Percentiles rank a stretch among this genome's conserved stretches.
These are phyloP conservation scores for Pseudognaphalium luteoalbum DNA, from an alignment of 129 eudicot genomes.

Conservation along the genomic window DNA sequence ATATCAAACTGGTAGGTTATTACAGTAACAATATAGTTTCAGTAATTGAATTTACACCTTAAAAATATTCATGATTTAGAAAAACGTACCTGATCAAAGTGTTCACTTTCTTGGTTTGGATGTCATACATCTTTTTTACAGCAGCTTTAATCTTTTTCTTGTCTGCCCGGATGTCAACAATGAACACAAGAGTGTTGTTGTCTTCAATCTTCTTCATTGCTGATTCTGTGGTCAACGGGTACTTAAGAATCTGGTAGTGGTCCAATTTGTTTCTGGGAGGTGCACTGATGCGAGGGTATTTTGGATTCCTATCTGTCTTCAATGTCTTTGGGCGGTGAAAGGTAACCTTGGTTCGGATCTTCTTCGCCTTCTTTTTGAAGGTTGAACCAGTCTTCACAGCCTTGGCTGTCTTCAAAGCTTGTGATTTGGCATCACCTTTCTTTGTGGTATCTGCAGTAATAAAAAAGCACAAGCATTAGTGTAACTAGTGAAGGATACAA, in stretches of 20 bases:
- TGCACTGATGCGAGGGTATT: slow-evolving; percentile 76
- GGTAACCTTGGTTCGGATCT: slow-evolving; percentile 61
- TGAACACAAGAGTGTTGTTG: slow-evolving; percentile 70
- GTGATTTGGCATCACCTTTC: slow-evolving; percentile 63
- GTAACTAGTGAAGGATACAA: not conserved
- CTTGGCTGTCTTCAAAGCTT: slow-evolving; percentile 66
- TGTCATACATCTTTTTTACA: slow-evolving; percentile 76
- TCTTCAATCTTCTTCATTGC: slow-evolving; percentile 78
- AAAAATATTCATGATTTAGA: not conserved
- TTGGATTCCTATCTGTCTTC: slow-evolving; percentile 66
- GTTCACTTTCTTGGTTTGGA: slow-evolving; percentile 76
- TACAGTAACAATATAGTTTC: not conserved
- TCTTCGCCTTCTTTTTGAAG: slow-evolving; percentile 66
- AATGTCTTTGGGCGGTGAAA: slow-evolving; percentile 64
- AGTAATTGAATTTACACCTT: not conserved
- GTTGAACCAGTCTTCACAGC: slow-evolving; percentile 67
- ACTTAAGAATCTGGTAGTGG: slow-evolving; percentile 65
- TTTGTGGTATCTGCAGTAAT: slow-evolving; percentile 41
- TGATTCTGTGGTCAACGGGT: slow-evolving; percentile 68
- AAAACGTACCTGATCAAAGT: slow-evolving; percentile 58
- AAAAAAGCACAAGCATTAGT: not conserved
- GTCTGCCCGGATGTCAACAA: slow-evolving; percentile 72
- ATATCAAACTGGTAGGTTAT: not conserved
- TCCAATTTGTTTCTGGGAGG: slow-evolving; percentile 70
- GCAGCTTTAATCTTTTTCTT: slow-evolving; percentile 70